Evolutionary conservation across 1,284 basidiomycete genomes (phyloP).

Genomic region (Anthracocystis walkeri): DNA sequence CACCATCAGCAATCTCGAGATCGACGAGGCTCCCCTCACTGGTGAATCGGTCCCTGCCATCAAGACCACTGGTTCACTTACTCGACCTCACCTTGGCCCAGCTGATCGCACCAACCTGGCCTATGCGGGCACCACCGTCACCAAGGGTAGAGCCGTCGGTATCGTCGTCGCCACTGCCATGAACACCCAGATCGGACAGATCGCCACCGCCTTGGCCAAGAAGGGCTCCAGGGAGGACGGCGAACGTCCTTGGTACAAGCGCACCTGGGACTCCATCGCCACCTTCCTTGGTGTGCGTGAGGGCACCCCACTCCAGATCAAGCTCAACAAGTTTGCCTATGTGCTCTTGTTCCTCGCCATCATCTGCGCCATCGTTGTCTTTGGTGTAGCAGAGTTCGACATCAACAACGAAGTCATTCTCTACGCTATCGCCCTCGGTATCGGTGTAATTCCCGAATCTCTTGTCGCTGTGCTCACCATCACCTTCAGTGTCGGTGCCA

Average conservation of each 20-base stretch:
- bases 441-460: slow-evolving; percentile 68
- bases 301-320: slow-evolving; percentile 77
- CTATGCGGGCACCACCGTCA: slow-evolving; percentile 61
- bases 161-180: slow-evolving; percentile 60
- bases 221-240: slow-evolving; percentile 26
- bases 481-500: slow-evolving; percentile 64
- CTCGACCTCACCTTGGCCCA: slow-evolving; percentile 47
- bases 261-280: slow-evolving; percentile 55
- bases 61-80: slow-evolving; percentile 51
- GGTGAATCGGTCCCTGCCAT: slow-evolving; percentile 61
- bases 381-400: slow-evolving; percentile 72
- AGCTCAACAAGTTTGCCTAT: slow-evolving; percentile 76
- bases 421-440: slow-evolving; percentile 69
- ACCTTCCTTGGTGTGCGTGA: slow-evolving; percentile 71
- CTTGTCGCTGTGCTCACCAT: slow-evolving; percentile 70
- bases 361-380: slow-evolving; percentile 72
- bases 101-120: slow-evolving; percentile 61
- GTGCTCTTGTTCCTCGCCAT: slow-evolving; percentile 75
- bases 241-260: slow-evolving; percentile 40
- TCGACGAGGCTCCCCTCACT: slow-evolving; percentile 64
- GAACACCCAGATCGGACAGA: slow-evolving; percentile 62
- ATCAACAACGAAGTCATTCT: slow-evolving; percentile 72
- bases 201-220: slow-evolving; percentile 59
- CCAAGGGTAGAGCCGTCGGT: slow-evolving; percentile 61
- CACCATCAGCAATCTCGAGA: slow-evolving; percentile 59